Evolutionary conservation across 2,329 filamentous ascomycete genomes (phyloP).

Genomic region (Alternaria sp.): DNA sequence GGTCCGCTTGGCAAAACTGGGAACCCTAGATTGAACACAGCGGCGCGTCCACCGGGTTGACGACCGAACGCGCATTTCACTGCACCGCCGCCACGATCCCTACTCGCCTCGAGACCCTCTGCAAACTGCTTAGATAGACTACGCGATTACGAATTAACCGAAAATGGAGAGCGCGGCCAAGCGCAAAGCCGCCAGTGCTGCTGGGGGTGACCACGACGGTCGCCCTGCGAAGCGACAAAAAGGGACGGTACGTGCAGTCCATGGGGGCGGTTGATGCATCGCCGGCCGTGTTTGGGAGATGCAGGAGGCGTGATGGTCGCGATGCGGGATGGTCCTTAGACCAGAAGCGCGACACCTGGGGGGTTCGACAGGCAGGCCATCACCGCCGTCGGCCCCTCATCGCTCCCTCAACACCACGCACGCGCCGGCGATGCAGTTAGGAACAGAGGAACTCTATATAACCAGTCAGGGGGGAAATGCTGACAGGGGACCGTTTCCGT

Average conservation of each 20-base stretch:
- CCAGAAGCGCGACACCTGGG: slow-evolving; percentile 45
- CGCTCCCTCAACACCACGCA: slow-evolving; percentile 40
- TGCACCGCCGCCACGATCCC: slow-evolving; percentile 44
- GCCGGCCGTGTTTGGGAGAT: slow-evolving; percentile 35
- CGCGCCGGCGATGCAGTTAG: slow-evolving; percentile 37
- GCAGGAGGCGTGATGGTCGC: slow-evolving; percentile 31
- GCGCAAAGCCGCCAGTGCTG: slow-evolving; percentile 62
- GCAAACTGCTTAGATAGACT: slow-evolving; percentile 31
- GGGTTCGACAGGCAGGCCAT: slow-evolving; percentile 46
- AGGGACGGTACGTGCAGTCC: slow-evolving; percentile 62
- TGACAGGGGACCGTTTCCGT: slow-evolving; percentile 38
- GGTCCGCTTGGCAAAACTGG: slow-evolving; percentile 16
- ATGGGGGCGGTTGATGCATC: slow-evolving; percentile 31
- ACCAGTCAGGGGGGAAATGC: slow-evolving; percentile 22
- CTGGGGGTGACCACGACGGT: slow-evolving; percentile 60
- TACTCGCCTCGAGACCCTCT: slow-evolving; percentile 22
- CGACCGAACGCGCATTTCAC: slow-evolving; percentile 42
- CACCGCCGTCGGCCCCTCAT: slow-evolving; percentile 40
- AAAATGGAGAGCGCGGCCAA: slow-evolving; percentile 60
- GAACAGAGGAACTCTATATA: background rate
- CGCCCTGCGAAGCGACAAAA: slow-evolving; percentile 67
- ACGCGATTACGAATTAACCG: slow-evolving; percentile 43
- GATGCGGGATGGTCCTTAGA: slow-evolving; percentile 44
- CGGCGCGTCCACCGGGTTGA: slow-evolving; percentile 36
- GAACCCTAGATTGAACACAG: slow-evolving; percentile 24